Conservation (phyloP, 2,329 filamentous ascomycete genomes). For the Trichoderma guizhouense region DNA sequence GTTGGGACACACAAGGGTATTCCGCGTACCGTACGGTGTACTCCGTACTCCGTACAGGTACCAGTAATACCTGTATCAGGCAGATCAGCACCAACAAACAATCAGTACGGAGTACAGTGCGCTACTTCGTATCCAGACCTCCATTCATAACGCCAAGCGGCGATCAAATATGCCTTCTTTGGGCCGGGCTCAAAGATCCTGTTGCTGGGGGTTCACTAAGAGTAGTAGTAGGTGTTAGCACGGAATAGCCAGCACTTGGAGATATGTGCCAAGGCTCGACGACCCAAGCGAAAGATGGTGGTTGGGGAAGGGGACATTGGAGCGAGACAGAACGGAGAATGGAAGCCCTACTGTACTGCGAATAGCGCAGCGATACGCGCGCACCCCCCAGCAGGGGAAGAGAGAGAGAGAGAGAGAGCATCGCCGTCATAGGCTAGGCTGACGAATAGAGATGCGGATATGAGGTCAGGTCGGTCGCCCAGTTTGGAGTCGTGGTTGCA, state of each 20-base stretch:
- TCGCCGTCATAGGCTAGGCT: background rate
- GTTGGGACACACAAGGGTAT: background rate
- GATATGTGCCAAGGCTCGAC: background rate
- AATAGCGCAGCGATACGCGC: background rate
- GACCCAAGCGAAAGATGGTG: background rate
- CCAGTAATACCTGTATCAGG: background rate
- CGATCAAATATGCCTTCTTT: background rate
- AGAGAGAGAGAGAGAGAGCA: background rate
- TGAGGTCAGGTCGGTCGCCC: background rate
- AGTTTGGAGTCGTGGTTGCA: background rate
- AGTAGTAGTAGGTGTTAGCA: background rate
- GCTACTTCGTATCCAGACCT: background rate
- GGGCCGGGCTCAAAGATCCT: background rate
- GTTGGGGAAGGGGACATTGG: background rate
- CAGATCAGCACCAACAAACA: background rate
- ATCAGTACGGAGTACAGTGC: background rate
- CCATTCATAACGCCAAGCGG: background rate
- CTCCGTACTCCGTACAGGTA: background rate
- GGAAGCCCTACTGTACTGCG: background rate
- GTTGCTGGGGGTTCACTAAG: background rate
- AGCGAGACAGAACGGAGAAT: background rate
- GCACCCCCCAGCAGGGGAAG: background rate
- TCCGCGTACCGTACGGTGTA: background rate
- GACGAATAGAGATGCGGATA: background rate
- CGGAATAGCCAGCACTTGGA: background rate